Evolutionary conservation across 2,329 filamentous ascomycete species (phyloP).

Genomic region (Scolecobasidium constrictum): DNA sequence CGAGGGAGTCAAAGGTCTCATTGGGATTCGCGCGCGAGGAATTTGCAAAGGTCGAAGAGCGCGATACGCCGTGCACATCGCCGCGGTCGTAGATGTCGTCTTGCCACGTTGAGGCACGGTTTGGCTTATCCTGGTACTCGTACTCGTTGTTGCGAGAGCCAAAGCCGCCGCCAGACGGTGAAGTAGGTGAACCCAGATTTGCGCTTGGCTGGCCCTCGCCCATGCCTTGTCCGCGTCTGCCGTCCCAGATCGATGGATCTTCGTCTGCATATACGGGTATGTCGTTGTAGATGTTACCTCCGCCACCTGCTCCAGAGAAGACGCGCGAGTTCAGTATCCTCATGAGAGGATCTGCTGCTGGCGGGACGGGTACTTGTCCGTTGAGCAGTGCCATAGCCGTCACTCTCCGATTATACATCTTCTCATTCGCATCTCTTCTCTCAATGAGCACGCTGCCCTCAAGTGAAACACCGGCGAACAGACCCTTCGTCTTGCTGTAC

Average conservation of each 20-base stretch:
- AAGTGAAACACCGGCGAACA: constrained; percentile 90
- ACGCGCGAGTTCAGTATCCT: constrained; percentile 72
- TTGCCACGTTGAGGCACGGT: constrained; percentile 60
- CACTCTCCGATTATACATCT: constrained; percentile 76
- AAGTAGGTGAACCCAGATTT: constrained; percentile 34
- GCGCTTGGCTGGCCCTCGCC: constrained; percentile 48
- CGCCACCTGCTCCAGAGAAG: constrained; percentile 55
- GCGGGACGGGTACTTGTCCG: constrained; percentile 66
- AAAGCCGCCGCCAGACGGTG: constrained; percentile 18
- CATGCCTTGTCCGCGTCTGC: constrained; percentile 56
- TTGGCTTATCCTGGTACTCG: constrained; percentile 26
- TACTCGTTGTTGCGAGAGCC: constrained; percentile 36
- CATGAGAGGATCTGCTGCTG: constrained; percentile 75
- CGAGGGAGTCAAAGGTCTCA: constrained; percentile 39
- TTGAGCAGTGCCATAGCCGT: constrained; percentile 74
- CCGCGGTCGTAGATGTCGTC: constrained; percentile 62
- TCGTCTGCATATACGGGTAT: constrained; percentile 81
- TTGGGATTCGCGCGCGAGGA: constrained; percentile 29
- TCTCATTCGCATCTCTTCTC: constrained; percentile 91
- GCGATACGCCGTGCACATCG: constrained; percentile 26
- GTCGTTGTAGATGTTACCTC: constrained; percentile 81
- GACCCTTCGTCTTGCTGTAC: constrained; percentile 94
- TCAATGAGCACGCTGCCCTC: constrained; percentile 92
- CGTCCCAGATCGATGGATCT: constrained; percentile 78
- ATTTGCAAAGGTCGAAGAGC: constrained; percentile 25